phyloP scores from a whole-genome alignment of 129 eudicot genomes.

The Saposhnikovia divaricata region DNA sequence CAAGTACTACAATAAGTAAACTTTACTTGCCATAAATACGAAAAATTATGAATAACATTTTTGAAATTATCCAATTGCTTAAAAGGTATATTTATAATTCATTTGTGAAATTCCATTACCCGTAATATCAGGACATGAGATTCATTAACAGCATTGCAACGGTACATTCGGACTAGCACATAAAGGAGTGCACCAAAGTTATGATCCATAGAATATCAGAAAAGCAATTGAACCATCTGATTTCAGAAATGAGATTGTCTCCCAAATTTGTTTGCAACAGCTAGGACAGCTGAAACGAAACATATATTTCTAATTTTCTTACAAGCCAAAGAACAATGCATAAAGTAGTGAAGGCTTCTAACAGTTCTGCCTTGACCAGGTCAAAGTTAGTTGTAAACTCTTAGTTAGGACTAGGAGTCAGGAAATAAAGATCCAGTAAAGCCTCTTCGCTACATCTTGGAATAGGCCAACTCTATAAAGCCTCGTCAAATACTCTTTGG shows the following conservation, averaged over 20 bases:
- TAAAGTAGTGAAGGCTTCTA: neutral
- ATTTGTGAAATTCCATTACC: neutral
- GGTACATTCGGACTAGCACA: neutral
- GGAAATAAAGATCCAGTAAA: neutral
- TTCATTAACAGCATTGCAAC: neutral
- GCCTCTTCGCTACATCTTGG: neutral
- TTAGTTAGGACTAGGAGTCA: neutral
- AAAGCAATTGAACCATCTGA: neutral
- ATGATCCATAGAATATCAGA: neutral
- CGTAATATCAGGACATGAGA: neutral
- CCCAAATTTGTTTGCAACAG: neutral
- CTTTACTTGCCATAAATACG: neutral
- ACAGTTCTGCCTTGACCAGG: neutral
- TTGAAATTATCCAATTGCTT: neutral
- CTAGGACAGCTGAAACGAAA: neutral
- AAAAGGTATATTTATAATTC: neutral
- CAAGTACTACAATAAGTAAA: neutral
- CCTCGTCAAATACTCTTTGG: neutral
- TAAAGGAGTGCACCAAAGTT: neutral
- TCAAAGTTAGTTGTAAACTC: neutral
- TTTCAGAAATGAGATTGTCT: neutral
- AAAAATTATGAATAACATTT: neutral
- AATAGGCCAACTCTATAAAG: neutral
- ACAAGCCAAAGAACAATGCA: neutral
- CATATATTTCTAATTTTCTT: neutral